These are phyloP conservation scores for Calonectria pauciramosa DNA, from an alignment of 2,329 filamentous ascomycete genomes.

Conservation along the genomic window DNA sequence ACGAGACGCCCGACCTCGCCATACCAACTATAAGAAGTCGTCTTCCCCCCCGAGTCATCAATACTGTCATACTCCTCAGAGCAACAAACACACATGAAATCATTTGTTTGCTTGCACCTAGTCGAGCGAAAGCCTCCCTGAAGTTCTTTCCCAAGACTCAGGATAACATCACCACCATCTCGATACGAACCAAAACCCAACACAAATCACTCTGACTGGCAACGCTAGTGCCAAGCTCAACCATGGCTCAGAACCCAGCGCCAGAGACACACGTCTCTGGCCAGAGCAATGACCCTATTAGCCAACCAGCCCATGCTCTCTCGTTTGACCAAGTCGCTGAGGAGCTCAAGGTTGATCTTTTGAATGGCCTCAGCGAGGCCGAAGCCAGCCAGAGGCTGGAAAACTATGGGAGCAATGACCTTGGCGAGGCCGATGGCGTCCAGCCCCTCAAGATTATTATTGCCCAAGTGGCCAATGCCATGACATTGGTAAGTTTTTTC, in stretches of 20 bases:
- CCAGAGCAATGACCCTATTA: conserved; percentile 58
- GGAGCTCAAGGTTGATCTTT: conserved; percentile 66
- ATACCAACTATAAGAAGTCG: conserved; percentile 39
- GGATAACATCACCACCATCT: background rate
- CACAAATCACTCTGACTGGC: background rate
- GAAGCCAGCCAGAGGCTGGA: conserved; percentile 66
- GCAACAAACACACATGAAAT: conserved; percentile 21
- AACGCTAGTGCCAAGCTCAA: background rate
- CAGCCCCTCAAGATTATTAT: conserved; percentile 71
- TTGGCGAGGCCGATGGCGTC: conserved; percentile 63
- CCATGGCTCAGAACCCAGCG: background rate
- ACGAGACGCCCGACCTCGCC: background rate
- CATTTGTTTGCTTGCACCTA: conserved; percentile 32
- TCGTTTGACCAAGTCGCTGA: conserved; percentile 61
- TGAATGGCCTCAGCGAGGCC: conserved; percentile 65
- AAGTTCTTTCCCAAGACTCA: conserved; percentile 61
- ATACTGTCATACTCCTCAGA: background rate
- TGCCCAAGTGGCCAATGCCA: conserved; percentile 76
- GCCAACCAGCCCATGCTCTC: conserved; percentile 70
- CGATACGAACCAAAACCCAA: background rate
- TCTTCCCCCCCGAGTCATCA: conserved; percentile 16
- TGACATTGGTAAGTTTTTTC: conserved; percentile 60
- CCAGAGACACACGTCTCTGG: conserved; percentile 48
- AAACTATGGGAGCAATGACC: conserved; percentile 71
- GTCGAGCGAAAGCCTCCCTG: conserved; percentile 43